Base-by-base conservation (phyloP, 2,329 filamentous ascomycete genomes). In the Diaporthe vaccinii region DNA sequence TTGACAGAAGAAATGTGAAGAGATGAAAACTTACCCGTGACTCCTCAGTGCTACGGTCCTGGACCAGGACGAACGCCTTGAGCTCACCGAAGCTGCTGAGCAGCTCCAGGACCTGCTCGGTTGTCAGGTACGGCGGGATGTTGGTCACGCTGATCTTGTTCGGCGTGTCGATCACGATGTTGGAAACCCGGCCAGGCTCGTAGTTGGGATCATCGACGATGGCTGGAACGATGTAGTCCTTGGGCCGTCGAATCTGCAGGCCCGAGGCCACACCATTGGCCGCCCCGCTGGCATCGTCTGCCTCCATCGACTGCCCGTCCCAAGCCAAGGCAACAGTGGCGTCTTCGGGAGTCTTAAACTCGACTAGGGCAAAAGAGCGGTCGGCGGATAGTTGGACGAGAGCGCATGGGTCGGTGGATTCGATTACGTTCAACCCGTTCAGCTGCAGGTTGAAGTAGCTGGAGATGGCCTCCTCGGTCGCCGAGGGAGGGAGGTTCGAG, bases 401-500 rank as follows among this genome's bases (percentile, higher is more conserved):
- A 71, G 95, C 88, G 82, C 97, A 98, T 49, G 96, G 96, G 80
- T 98, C 96, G 62, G 91, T 90, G 78, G 91, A 92, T 78, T 95
- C 92, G 71, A 98, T 91, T 49, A 98, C 93, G 80, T 99, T 99
- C 62, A 99, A 87, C n/a, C 96, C 95, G 80, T 99, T 98, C 70
- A 99, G 90, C 83, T 98, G 96, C 34, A 98, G 88, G 81, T 99
- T 99, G 89, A 99, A 98, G 86, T 98, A 99, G 31, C 92, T 89
- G 76, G 93, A 86, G 55, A 99, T 83, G 77, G 86, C 87, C 72
- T 98, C 96, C 76, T 98, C 95, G 20, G 91, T 94, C n/a, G 90
- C 89, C 34, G 87, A 89, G 2, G 89, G 81, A 2, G 96, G 94
- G 20, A 99, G 85, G 82, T 98, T 98, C 85, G 95, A 93, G 41